These are phyloP conservation scores for Penicillium cosmopolitanum DNA, from an alignment of 495 filamentous ascomycete species.

Conservation along the genomic window DNA sequence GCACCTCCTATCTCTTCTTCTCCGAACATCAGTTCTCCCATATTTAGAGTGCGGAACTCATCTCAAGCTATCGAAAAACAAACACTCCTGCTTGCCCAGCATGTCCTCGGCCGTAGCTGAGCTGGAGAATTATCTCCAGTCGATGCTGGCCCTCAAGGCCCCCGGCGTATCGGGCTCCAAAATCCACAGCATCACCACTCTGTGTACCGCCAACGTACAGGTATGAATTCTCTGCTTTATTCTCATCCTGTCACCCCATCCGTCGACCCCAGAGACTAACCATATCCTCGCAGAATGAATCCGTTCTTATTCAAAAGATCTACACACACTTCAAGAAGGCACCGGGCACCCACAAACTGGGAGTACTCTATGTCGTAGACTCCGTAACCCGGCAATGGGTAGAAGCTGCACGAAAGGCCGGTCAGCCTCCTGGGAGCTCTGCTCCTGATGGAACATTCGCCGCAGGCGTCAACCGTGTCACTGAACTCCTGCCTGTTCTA, in stretches of 20 bases:
- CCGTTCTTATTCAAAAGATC: slow-evolving; percentile 91
- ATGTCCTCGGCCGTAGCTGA: slow-evolving; percentile 89
- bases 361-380: slow-evolving; percentile 99
- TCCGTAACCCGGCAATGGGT: slow-evolving; percentile 99
- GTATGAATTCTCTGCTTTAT: slow-evolving; percentile 56
- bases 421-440: slow-evolving; percentile 74
- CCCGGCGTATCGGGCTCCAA: slow-evolving; percentile 92
- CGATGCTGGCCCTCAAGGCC: slow-evolving; percentile 86
- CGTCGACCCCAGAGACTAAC: slow-evolving; percentile 36
- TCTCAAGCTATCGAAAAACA: too few species aligned
- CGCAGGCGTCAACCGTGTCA: slow-evolving; percentile 95
- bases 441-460: slow-evolving; percentile 90
- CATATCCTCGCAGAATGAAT: slow-evolving; percentile 75
- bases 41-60: not conserved
- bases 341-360: slow-evolving; percentile 93
- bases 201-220: slow-evolving; percentile 91
- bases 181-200: slow-evolving; percentile 79
- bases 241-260: not conserved
- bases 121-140: slow-evolving; percentile 85
- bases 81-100: slow-evolving; percentile 13
- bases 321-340: slow-evolving; percentile 97
- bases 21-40: not conserved
- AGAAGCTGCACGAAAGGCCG: slow-evolving; percentile 86
- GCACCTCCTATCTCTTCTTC: not conserved
- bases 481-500: slow-evolving; percentile 85